Evolutionary conservation across 129 eudicot genomes (phyloP).

Genomic region (Scalesia atractyloides): DNA sequence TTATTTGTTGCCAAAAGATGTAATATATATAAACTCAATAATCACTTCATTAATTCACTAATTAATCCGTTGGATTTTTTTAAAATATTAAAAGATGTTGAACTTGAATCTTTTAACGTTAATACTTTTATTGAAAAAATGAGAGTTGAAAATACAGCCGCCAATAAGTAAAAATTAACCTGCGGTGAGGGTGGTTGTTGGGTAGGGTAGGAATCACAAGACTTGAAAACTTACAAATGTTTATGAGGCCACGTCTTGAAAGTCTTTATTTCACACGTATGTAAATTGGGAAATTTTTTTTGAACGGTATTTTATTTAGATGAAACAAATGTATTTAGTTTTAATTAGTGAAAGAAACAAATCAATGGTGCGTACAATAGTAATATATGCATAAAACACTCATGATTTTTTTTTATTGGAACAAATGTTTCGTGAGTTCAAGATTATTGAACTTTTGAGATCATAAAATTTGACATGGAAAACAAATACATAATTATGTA

Average conservation of each 20-base stretch:
- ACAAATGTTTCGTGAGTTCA: too few relatives aligned
- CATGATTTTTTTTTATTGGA: too few relatives aligned
- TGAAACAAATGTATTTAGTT: too few relatives aligned
- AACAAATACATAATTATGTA: too few relatives aligned
- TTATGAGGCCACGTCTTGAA: not conserved
- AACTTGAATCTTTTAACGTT: not conserved
- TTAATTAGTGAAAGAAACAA: too few relatives aligned
- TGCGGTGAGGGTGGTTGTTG: slow-evolving; percentile 18
- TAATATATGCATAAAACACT: too few relatives aligned
- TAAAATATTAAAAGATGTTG: not conserved
- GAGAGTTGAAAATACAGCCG: not conserved
- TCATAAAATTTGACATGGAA: too few relatives aligned
- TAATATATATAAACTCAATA: not conserved
- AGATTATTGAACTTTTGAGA: too few relatives aligned
- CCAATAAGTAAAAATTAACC: slow-evolving; percentile 11
- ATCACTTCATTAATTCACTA: not conserved
- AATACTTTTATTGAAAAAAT: not conserved
- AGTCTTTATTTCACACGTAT: slow-evolving; percentile 9
- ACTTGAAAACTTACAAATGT: not conserved
- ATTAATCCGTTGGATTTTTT: not conserved
- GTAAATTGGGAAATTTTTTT: not conserved
- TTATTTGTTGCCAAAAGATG: not conserved
- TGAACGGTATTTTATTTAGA: too few relatives aligned
- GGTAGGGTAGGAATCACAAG: slow-evolving; percentile 29
- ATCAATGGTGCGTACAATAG: too few relatives aligned